Percentiles rank a stretch among this genome's conserved stretches.
Evolutionary conservation across 441 rosid genomes (phyloP).

Genomic region (Pelargonium myrrhifolium): DNA sequence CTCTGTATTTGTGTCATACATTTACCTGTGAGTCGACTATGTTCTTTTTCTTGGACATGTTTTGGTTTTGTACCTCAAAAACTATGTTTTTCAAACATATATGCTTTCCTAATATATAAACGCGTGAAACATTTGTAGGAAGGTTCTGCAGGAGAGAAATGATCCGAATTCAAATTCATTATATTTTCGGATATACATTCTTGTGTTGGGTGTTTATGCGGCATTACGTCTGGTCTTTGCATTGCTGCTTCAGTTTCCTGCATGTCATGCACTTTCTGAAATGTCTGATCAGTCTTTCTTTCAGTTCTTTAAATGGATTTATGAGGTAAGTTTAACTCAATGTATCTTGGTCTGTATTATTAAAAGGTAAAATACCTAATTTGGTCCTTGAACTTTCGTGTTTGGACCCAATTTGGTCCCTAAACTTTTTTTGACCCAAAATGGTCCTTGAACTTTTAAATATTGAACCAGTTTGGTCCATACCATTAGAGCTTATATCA

Average conservation of each 20-base stretch:
- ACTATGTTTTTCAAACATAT: neutral
- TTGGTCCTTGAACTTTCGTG: neutral
- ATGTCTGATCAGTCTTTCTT: constrained; percentile 92
- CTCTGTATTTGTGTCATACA: constrained; percentile 66
- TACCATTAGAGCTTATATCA: no score
- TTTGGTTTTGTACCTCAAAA: neutral
- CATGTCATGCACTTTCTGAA: constrained; percentile 81
- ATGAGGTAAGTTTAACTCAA: constrained; percentile 53
- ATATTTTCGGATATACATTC: constrained; percentile 79
- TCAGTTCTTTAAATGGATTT: constrained; percentile 99
- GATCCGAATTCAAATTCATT: constrained; percentile 48
- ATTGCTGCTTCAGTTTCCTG: constrained; percentile 67
- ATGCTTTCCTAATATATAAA: constrained; percentile 7
- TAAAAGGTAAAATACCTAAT: neutral
- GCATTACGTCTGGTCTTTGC: constrained; percentile 69
- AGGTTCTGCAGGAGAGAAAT: constrained; percentile 68
- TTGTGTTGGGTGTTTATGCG: constrained; percentile 82
- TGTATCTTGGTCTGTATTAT: constrained; percentile 10
- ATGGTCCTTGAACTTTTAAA: no score
- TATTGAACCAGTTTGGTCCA: no score
- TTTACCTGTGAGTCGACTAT: constrained; percentile 61
- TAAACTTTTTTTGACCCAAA: no score
- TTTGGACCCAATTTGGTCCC: no score
- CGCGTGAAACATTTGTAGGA: constrained; percentile 45
- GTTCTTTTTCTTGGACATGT: constrained; percentile 6